phyloP scores from a whole-genome alignment of 306 rosid species.

The Quercus suber region DNA sequence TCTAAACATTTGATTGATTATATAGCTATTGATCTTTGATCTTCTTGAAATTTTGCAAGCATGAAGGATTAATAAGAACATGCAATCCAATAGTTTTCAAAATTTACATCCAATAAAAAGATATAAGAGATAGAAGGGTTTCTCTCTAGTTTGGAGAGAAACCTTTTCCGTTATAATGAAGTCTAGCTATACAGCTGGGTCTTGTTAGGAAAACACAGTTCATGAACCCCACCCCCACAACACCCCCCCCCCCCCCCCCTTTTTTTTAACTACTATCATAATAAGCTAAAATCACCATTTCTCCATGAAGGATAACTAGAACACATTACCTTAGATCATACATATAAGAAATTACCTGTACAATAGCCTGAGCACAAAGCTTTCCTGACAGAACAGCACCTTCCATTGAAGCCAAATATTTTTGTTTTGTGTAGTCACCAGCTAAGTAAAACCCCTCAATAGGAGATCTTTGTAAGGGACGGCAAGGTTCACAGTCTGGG shows the following conservation, averaged over 20 bases:
- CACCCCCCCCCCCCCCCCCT: rapidly evolving
- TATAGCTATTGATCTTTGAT: no score
- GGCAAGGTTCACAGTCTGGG: constrained; percentile 90
- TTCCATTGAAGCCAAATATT: constrained; percentile 98
- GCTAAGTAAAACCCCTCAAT: constrained; percentile 91
- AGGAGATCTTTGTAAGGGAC: constrained; percentile 92
- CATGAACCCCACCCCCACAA: no score
- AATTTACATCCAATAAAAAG: neutral
- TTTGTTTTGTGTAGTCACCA: constrained; percentile 95
- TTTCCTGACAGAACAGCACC: constrained; percentile 98
- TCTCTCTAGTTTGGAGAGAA: no score
- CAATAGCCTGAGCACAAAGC: constrained; percentile 93
- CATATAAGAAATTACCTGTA: constrained; percentile 59
- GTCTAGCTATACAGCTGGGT: no score
- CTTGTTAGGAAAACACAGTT: no score
- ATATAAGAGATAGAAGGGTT: no score
- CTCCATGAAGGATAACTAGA: neutral
- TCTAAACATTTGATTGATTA: no score
- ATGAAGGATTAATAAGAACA: no score
- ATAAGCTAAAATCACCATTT: neutral
- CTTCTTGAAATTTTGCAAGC: no score
- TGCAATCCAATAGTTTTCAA: no score
- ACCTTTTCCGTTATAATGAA: no score
- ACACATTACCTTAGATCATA: neutral
- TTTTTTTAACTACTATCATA: no score